Conservation (phyloP, 192 early-diverging fungal species). For the Podila minutissima region DNA sequence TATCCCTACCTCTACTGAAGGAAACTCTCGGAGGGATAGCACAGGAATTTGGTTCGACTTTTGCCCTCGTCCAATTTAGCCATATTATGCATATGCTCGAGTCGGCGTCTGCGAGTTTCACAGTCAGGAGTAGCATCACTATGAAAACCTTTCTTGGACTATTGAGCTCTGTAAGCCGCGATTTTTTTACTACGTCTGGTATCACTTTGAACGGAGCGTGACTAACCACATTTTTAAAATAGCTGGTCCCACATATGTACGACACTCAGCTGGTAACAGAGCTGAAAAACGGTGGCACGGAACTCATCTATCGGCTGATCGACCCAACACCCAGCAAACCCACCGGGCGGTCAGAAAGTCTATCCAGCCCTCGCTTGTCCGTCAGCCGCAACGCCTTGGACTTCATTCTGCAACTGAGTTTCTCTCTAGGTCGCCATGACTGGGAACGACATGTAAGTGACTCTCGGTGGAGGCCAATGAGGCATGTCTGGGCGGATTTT, state of each 20-base stretch:
- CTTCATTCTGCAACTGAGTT: conserved; percentile 51
- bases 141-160: conserved; percentile 33
- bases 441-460: conserved; percentile 54
- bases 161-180: conserved; percentile 27
- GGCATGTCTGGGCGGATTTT: background rate
- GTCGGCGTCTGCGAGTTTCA: conserved; percentile 20
- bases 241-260: conserved; percentile 45
- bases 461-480: background rate
- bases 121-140: conserved; percentile 35
- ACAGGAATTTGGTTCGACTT: conserved; percentile 65
- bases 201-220: no score
- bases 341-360: conserved; percentile 8
- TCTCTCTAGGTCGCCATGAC: conserved; percentile 35
- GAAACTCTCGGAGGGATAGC: conserved; percentile 56
- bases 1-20: conserved; percentile 42
- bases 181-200: no score
- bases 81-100: conserved; percentile 62
- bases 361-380: conserved; percentile 23
- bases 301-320: conserved; percentile 34
- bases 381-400: conserved; percentile 42
- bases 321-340: conserved; percentile 18
- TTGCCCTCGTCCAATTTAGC: conserved; percentile 62
- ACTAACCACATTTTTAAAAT: background rate
- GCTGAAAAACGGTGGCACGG: conserved; percentile 43
- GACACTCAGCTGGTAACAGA: conserved; percentile 49